A percentile compares a stretch with the other conserved stretches of the same genome.
phyloP scores from a whole-genome alignment of 2,329 filamentous ascomycete species.

The Hymenoscyphus albidus region DNA sequence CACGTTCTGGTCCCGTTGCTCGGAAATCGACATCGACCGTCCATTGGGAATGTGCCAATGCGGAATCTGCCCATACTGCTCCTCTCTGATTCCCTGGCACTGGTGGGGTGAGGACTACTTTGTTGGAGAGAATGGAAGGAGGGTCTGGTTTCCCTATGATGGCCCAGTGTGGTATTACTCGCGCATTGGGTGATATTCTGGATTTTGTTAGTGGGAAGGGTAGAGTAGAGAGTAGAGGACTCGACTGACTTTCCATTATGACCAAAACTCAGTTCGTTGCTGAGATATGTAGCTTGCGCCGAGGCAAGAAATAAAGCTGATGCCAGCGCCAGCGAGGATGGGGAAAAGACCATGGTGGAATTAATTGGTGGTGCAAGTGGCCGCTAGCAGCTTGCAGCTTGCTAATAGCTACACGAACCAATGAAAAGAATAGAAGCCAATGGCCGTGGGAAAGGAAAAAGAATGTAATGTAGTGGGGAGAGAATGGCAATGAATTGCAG shows the following conservation, averaged over 20 bases:
- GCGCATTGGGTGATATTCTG: slow-evolving; percentile 34
- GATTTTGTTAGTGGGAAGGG: slow-evolving; percentile 12
- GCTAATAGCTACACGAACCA: too few relatives aligned
- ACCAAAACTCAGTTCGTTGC: slow-evolving; percentile 43
- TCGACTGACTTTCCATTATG: slow-evolving; percentile 36
- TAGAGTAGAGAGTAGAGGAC: neutral
- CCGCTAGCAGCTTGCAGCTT: too few relatives aligned
- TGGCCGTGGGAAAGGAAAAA: too few relatives aligned
- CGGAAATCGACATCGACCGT: slow-evolving; percentile 82
- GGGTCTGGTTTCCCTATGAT: slow-evolving; percentile 42
- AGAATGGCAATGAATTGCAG: too few relatives aligned
- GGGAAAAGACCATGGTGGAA: slow-evolving; percentile 24
- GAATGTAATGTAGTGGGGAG: too few relatives aligned
- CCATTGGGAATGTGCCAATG: slow-evolving; percentile 67
- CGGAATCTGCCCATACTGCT: slow-evolving; percentile 71
- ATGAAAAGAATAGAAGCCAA: too few relatives aligned
- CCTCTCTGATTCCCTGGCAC: slow-evolving; percentile 81
- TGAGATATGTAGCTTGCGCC: slow-evolving; percentile 33
- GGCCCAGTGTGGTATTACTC: slow-evolving; percentile 32
- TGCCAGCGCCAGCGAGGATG: slow-evolving; percentile 22
- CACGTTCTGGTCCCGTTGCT: slow-evolving; percentile 78
- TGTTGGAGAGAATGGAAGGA: slow-evolving; percentile 76
- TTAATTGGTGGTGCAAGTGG: neutral
- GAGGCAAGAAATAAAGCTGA: slow-evolving; percentile 28
- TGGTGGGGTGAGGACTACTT: slow-evolving; percentile 85